Conservation (phyloP, 1,284 basidiomycete genomes). For the Abortiporus biennis region DNA sequence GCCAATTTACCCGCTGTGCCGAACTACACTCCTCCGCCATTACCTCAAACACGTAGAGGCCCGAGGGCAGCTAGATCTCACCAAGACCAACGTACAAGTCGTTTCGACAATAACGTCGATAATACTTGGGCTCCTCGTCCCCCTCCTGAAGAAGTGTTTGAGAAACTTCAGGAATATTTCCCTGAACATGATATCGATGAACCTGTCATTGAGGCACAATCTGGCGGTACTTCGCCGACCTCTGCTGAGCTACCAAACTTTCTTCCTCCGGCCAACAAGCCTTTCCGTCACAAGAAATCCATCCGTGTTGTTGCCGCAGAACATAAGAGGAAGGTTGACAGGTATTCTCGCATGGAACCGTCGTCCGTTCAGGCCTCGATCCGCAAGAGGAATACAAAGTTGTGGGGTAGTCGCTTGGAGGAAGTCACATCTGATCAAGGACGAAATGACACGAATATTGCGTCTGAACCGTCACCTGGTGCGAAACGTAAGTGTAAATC, state of each 20-base stretch:
- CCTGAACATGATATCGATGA: slow-evolving; percentile 95
- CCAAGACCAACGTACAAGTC: slow-evolving; percentile 41
- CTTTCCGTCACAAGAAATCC: slow-evolving; percentile 70
- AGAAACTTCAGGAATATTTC: slow-evolving; percentile 93
- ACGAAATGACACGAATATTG: slow-evolving; percentile 37
- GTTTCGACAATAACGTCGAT: slow-evolving; percentile 54
- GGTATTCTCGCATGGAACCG: slow-evolving; percentile 46
- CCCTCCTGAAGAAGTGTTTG: slow-evolving; percentile 89
- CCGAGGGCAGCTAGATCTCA: slow-evolving; percentile 14
- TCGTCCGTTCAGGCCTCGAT: slow-evolving; percentile 45
- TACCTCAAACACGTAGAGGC: slow-evolving; percentile 11
- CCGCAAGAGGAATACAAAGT: slow-evolving; percentile 85
- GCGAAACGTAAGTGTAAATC: slow-evolving; percentile 48
- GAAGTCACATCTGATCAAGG: slow-evolving; percentile 81
- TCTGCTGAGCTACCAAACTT: slow-evolving; percentile 49
- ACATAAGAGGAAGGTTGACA: slow-evolving; percentile 64
- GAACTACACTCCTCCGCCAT: slow-evolving; percentile 17
- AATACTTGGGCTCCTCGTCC: slow-evolving; percentile 85
- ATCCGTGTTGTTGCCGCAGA: slow-evolving; percentile 90
- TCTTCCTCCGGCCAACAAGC: slow-evolving; percentile 28
- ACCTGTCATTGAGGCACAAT: slow-evolving; percentile 84
- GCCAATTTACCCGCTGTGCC: slow-evolving; percentile 16
- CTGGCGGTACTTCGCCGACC: slow-evolving; percentile 75
- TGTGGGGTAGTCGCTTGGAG: slow-evolving; percentile 92
- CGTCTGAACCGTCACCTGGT: slow-evolving; percentile 50